These are phyloP conservation scores for Chaetoceros tenuissimus DNA, from an alignment of 108 stramenopile species.

Conservation along the genomic window DNA sequence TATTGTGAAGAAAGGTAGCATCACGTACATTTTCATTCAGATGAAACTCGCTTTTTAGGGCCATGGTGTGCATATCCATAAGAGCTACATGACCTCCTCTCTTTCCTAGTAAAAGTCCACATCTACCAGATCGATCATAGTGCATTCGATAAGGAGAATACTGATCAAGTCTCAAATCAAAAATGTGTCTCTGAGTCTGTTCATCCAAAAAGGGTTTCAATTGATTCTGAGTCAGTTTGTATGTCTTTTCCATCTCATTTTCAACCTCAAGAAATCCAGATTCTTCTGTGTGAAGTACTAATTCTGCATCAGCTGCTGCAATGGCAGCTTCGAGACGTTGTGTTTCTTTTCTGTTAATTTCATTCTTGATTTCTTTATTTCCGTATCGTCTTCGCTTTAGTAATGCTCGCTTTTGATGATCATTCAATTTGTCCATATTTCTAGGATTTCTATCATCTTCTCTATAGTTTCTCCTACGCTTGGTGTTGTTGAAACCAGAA, in stretches of 20 bases:
- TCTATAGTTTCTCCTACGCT: background rate
- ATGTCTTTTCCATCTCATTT: conserved; percentile 70
- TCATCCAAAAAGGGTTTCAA: conserved; percentile 56
- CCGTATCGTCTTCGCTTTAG: conserved; percentile 13
- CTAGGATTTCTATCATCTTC: conserved; percentile 13
- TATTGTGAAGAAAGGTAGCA: conserved; percentile 90
- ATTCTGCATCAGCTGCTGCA: conserved; percentile 61
- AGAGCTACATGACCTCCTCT: conserved; percentile 71
- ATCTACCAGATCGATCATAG: conserved; percentile 79
- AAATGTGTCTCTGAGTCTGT: conserved; percentile 59
- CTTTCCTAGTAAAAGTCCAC: conserved; percentile 36
- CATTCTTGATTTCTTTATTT: conserved; percentile 24
- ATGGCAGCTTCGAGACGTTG: conserved; percentile 68
- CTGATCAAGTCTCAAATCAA: conserved; percentile 48
- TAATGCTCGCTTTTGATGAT: conserved; percentile 41
- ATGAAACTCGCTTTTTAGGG: conserved; percentile 62
- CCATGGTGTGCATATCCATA: conserved; percentile 63
- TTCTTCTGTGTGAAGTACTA: conserved; percentile 54
- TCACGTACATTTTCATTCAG: conserved; percentile 80
- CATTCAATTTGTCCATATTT: conserved; percentile 10
- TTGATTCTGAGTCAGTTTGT: conserved; percentile 44
- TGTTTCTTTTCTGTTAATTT: conserved; percentile 30
- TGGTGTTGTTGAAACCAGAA: background rate
- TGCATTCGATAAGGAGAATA: conserved; percentile 55
- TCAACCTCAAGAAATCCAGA: conserved; percentile 65